These are phyloP conservation scores for Straminergon stramineum DNA, from an alignment of 225 moss, liverwort and hornwort genomes.

Conservation along the genomic window DNA sequence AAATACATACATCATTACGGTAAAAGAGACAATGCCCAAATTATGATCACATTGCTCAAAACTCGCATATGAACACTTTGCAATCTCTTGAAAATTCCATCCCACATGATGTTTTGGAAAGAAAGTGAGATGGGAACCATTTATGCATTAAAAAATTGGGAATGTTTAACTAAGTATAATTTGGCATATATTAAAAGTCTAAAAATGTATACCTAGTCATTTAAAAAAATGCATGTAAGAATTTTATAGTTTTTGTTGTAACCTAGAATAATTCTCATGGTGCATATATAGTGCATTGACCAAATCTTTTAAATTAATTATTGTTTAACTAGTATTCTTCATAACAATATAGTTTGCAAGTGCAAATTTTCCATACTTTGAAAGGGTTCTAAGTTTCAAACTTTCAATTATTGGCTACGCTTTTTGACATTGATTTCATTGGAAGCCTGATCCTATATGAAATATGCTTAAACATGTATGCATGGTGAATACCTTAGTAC, in stretches of 20 bases:
- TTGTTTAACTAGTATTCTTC: neutral
- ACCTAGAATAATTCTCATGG: rapidly evolving
- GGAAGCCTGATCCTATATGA: neutral
- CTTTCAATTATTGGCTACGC: neutral
- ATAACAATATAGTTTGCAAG: neutral
- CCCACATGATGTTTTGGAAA: no score
- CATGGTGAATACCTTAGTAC: neutral
- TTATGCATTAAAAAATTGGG: no score
- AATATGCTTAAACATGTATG: neutral
- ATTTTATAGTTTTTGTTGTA: neutral
- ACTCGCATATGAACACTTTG: no score
- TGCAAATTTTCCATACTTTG: neutral
- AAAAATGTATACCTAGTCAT: neutral
- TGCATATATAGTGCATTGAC: rapidly evolving
- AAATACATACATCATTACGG: neutral
- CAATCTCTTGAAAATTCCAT: no score
- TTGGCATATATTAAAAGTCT: neutral
- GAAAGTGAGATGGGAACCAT: no score
- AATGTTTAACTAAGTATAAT: no score
- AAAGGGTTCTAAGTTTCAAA: neutral
- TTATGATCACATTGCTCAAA: neutral
- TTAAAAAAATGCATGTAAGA: neutral
- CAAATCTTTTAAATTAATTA: neutral
- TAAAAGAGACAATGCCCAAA: neutral
- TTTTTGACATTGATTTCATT: neutral